Conservation (phyloP, 2,329 filamentous ascomycete species). For the Claviceps pazoutovae region DNA sequence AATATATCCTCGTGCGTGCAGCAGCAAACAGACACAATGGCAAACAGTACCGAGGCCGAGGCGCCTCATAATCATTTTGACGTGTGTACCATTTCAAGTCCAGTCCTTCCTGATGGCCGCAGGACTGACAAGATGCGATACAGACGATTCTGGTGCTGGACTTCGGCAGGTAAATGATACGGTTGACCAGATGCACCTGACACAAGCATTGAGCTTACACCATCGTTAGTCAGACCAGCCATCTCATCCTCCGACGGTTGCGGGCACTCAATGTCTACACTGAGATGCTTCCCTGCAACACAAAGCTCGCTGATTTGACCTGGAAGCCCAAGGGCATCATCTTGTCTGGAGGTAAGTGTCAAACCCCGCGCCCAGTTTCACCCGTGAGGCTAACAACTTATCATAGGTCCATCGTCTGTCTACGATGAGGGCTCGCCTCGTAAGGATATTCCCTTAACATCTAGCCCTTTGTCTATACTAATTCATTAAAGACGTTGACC, state of each 20-base stretch:
- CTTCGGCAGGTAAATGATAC: constrained; percentile 29
- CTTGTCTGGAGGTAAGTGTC: constrained; percentile 22
- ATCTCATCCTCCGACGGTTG: constrained; percentile 59
- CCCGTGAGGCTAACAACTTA: not conserved
- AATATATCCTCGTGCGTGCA: not conserved
- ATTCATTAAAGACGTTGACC: constrained; percentile 47
- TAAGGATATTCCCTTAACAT: constrained; percentile 16
- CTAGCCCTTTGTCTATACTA: not conserved
- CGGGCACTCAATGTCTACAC: constrained; percentile 47
- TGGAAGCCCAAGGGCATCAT: constrained; percentile 80
- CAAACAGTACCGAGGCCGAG: constrained; percentile 4
- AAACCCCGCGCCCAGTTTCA: constrained; percentile 4
- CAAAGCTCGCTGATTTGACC: constrained; percentile 59
- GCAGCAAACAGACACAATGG: not conserved
- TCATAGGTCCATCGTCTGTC: constrained; percentile 47
- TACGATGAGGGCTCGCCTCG: constrained; percentile 56
- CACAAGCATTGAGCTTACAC: not conserved
- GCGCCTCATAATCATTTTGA: constrained; percentile 9
- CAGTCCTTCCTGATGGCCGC: not conserved
- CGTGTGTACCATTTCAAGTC: not conserved
- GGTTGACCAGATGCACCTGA: not conserved
- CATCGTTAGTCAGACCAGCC: constrained; percentile 34
- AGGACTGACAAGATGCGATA: not conserved
- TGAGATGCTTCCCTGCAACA: constrained; percentile 78
- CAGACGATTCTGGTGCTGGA: constrained; percentile 58